Evolutionary conservation across 176 grass and related monocot genomes (phyloP), one percentile per base, ranked within the genome.

Genomic region (Triticum timopheevii): DNA sequence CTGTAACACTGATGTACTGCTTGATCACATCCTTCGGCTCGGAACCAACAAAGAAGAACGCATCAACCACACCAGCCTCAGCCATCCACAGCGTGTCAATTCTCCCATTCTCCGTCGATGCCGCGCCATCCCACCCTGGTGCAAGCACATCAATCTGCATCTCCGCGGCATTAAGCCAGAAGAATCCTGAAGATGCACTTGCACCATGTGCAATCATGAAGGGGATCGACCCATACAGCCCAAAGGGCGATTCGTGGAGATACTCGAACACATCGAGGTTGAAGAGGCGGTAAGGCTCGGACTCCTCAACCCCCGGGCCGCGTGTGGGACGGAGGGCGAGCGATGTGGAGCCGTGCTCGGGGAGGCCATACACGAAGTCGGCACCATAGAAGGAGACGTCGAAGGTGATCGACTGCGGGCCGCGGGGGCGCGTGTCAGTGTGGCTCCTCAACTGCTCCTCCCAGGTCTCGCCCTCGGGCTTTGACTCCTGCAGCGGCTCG

Each of bases 131-230:
- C 96, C 96, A 98, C 7, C 96, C 96, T 33, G 93, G 91, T 54
- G 93, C 96, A 45, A 98, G 93, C 58, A 98, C 91, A 66, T 98
- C 96, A 40, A 98, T 95, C 87, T 98, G 96, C 96, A 98, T 98
- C 88, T 98, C 96, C 0, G 96, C 96, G 13, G 96, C 91, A 71
- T 98, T 98, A 24, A 95, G 90, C 96, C 96, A 98, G 91, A 98
- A 98, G 86, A 98, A 95, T 11, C 96, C 96, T n/a, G 95, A 98
- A 3, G 88, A 80, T 4, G 83, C 31, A 49, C 69, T 72, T 15
- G 77, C 16, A 35, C 96, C 91, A 23, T 98, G 96, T 10, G 88
- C 92, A 45, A 98, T 92, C 93, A 98, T 98, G 86, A 95, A 98
- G 15, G 96, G 96, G 54, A 98, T 95, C 34, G 96, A 98, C 2